Conservation (phyloP, 2,329 filamentous ascomycete species). For the Paramyrothecium roridum region DNA sequence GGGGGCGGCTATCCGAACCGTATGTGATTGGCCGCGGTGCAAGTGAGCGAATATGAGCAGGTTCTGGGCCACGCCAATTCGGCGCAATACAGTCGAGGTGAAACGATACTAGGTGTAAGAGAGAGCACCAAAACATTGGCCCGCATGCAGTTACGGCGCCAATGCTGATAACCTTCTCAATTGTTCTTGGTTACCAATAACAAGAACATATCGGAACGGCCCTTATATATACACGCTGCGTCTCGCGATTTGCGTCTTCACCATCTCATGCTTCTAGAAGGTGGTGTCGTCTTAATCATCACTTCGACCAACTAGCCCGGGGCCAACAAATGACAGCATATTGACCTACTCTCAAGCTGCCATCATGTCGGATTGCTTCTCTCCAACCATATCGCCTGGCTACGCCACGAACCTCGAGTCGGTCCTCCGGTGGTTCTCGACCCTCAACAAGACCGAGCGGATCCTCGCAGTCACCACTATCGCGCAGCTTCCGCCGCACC, state of each 20-base stretch:
- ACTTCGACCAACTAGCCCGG: too few relatives aligned
- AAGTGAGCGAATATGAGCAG: neutral
- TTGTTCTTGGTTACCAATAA: neutral
- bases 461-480: neutral
- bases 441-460: neutral
- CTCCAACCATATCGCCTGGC: neutral
- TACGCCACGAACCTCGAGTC: neutral
- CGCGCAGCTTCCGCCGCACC: neutral
- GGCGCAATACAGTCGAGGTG: neutral
- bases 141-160: neutral
- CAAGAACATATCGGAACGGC: too few relatives aligned
- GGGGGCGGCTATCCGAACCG: too few relatives aligned
- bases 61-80: neutral
- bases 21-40: neutral
- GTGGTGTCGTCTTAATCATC: too few relatives aligned
- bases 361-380: neutral
- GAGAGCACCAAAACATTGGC: neutral
- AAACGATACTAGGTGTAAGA: neutral
- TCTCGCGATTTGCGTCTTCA: too few relatives aligned
- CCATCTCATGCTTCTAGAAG: neutral
- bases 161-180: neutral
- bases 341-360: neutral
- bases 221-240: too few relatives aligned
- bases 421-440: neutral
- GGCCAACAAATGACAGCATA: too few relatives aligned